phyloP scores from a whole-genome alignment of 352 stramenopile genomes.

The Thraustochytrium sp. region DNA sequence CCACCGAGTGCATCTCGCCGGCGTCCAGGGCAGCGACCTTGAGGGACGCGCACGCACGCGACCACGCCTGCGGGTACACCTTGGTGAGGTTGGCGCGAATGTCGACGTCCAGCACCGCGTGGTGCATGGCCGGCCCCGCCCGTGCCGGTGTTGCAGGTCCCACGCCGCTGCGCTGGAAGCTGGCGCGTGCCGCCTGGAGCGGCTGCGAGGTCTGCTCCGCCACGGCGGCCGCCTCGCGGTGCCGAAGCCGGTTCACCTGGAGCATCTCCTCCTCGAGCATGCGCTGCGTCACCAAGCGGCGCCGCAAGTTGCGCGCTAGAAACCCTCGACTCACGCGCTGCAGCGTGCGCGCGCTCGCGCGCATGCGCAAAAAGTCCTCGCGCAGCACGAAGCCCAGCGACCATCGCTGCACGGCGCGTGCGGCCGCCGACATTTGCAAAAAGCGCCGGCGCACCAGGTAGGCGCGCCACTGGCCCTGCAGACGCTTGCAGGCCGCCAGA shows the following conservation, averaged over 20 bases:
- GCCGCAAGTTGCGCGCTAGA: conserved; percentile 13
- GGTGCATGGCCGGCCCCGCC: background rate
- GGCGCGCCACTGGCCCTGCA: conserved; percentile 4
- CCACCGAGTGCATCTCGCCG: conserved; percentile 44
- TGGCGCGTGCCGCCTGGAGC: background rate
- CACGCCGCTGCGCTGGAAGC: background rate
- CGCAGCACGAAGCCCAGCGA: conserved; percentile 46
- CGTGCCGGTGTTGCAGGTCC: background rate
- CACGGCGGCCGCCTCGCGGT: conserved; percentile 44
- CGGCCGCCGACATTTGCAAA: background rate
- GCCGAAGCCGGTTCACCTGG: conserved; percentile 30
- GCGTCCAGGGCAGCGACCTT: conserved; percentile 12
- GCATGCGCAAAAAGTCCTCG: conserved; percentile 42
- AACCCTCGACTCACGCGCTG: conserved; percentile 47
- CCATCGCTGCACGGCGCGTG: conserved; percentile 44
- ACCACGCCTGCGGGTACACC: background rate
- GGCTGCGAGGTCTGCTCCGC: background rate
- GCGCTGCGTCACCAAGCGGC: conserved; percentile 7
- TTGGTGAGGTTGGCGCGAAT: background rate
- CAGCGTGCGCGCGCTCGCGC: background rate
- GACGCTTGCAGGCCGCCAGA: background rate
- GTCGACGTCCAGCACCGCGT: conserved; percentile 31
- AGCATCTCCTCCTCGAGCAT: conserved; percentile 47
- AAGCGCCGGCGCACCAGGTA: conserved; percentile 36
- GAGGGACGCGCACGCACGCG: background rate